Evolutionary conservation across 2,329 filamentous ascomycete genomes (phyloP), one percentile per base, ranked within the genome.

Genomic region (Colletotrichum destructivum): DNA sequence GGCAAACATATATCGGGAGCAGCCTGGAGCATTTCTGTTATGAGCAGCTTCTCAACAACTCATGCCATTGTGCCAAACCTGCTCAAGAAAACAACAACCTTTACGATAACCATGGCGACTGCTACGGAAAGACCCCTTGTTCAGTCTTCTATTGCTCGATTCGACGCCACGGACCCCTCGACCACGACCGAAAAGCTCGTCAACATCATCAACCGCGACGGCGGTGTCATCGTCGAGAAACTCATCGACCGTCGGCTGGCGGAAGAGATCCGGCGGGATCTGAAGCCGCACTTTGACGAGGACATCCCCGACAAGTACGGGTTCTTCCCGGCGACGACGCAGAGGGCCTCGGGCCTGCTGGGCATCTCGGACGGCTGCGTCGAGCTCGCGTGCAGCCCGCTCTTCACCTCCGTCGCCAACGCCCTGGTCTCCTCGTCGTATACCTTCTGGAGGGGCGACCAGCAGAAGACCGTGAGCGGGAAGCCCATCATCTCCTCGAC

Each of bases 271-370:
- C 78, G 78, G n/a, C 40, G 66, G 6, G 83, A 84, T 21, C 78
- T 84, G 9, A 80, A 80, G 42, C 78, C 82, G 0, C 73, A 79
- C 49, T 83, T 83, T 44, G 81, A 83, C 65, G 75, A 75, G 3
- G 82, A 84, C 71, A 74, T 72, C 1, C 76, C 76, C 18, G 82
- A 84, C 72, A 75, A 77, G 40, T 80, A 78, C 23, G 82, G 82
- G 8, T 83, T 84, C 76, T 84, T 84, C 52, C 82, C 82, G 2
- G 66, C 72, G 2, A 84, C 81, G 0, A 84, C 81, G 0, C 80
- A 83, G 69, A 77, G 83, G 23, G 83, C 83, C 0, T 80, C 80
- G 2, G 82, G 83, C 2, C 70, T 85, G 21, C 71, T 84, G 16
- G 80, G 75, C 3, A 76, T 79, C 12, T 84, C 83, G 0, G 79